phyloP scores from a whole-genome alignment of 495 filamentous ascomycete species.

The Lichina pygmaea region DNA sequence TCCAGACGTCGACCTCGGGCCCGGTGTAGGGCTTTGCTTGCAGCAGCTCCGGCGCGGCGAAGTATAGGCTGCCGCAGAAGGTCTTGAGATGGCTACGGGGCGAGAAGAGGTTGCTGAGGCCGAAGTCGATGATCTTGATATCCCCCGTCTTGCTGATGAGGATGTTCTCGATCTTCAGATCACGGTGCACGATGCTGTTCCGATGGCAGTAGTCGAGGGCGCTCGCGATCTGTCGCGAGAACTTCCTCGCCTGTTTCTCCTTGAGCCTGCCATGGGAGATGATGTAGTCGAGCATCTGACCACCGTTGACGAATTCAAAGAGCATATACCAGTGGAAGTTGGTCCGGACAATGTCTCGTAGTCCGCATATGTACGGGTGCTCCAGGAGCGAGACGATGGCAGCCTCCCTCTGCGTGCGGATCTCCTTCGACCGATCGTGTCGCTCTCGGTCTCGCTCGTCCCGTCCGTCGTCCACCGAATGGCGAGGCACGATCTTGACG shows the following conservation, averaged over 20 bases:
- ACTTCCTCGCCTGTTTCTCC: constrained; percentile 96
- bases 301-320: constrained; percentile 97
- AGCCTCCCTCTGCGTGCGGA: constrained; percentile 83
- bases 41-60: constrained; percentile 83
- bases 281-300: constrained; percentile 99
- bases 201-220: constrained; percentile 97
- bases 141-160: constrained; percentile 97
- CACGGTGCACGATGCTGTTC: constrained; percentile 95
- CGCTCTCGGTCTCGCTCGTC: constrained; percentile 59
- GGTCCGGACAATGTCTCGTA: constrained; percentile 84
- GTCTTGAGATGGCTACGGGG: constrained; percentile 75
- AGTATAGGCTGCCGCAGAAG: constrained; percentile 94
- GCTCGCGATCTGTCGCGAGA: constrained; percentile 89
- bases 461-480: constrained; percentile 52
- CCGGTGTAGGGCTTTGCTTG: constrained; percentile 88
- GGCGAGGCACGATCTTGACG: constrained; percentile 90
- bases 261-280: constrained; percentile 94
- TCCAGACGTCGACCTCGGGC: constrained; percentile 95
- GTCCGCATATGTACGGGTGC: constrained; percentile 90
- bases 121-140: constrained; percentile 99
- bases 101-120: constrained; percentile 86
- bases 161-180: constrained; percentile 98
- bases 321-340: constrained; percentile 99
- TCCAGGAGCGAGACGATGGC: constrained; percentile 88
- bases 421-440: constrained; percentile 86